Conservation (phyloP, 2,329 filamentous ascomycete genomes). For the Phialophora macrospora region DNA sequence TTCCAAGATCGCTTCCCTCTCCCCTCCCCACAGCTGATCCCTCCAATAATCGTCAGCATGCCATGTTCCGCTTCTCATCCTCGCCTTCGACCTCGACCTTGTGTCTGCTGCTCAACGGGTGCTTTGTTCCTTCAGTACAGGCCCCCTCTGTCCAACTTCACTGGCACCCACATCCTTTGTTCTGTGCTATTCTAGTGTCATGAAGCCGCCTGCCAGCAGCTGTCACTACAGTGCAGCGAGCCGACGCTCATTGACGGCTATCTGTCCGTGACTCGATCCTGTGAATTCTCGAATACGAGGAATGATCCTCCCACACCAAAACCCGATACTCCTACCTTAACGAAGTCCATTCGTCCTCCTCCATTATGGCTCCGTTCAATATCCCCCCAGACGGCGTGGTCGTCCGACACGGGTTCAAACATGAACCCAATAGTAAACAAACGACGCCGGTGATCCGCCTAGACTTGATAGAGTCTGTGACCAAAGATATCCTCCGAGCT, state of each 20-base stretch:
- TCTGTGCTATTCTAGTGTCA: conserved; percentile 26
- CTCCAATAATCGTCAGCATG: conserved; percentile 38
- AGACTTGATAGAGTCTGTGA: conserved; percentile 51
- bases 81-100: conserved; percentile 26
- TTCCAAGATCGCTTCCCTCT: conserved; percentile 32
- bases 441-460: conserved; percentile 54
- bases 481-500: conserved; percentile 53
- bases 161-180: conserved; percentile 20
- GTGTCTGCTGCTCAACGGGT: conserved; percentile 9
- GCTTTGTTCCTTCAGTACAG: conserved; percentile 22
- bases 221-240: conserved; percentile 35
- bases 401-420: conserved; percentile 21
- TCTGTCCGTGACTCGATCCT: conserved; percentile 24
- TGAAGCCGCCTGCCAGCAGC: conserved; percentile 28
- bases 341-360: conserved; percentile 4
- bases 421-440: conserved; percentile 31
- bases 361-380: conserved; percentile 33
- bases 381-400: conserved; percentile 33
- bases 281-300: conserved; percentile 9
- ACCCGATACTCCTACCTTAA: conserved; percentile 12
- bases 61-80: conserved; percentile 29
- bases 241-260: conserved; percentile 16
- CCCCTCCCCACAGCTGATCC: conserved; percentile 27
- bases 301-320: conserved; percentile 19
- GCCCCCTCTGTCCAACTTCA: conserved; percentile 19